Evolutionary conservation across 805 yeast species (phyloP), one percentile per base, ranked within the genome.

Genomic region (Candida yuanshanica): DNA sequence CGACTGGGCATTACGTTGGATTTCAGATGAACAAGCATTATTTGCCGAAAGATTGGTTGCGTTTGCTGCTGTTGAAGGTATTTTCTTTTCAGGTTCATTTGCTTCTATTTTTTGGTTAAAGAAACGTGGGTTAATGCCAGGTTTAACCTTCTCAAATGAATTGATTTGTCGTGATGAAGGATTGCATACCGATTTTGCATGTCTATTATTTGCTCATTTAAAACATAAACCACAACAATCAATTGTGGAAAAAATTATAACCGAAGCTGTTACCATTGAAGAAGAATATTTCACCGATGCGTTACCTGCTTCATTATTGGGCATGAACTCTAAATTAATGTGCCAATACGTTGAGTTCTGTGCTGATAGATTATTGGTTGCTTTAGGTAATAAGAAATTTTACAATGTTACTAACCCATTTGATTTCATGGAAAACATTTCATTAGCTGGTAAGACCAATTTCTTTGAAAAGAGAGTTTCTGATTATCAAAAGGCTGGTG

Each of bases 401-500:
- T 91, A 78, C 79, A 86, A 88, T 57, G 91, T 75, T 46, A 72
- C 86, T 49, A 91, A 91, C 66, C 99, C 99, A 65, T 91, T 91
- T 64, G 99, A 91, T 68, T 91, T 91, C 64, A 91, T 91, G 99
- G 99, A 91, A 74, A 91, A 93, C 74, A 91, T 91, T 59, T 91
- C 98, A 8, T 79, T 91, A 56, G 95, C 97, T 45, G 99, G 99
- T 69, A 91, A 91, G 79, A 91, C 99, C 57, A 91, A 93, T 75
- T 91, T 91, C 80, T 91, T 91, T 63, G 99, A 91, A 76, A 91
- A 91, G 80, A 85, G 99, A 72, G 99, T 91, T 44, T 85, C 95
- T 44, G 99, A 91, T 69, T 91, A 91, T 72, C 99, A 91, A 72
- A 93, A 91, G 74, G 98, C 99, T 44, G 98, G 99, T 74, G 99